phyloP scores from a whole-genome alignment of 2,329 filamentous ascomycete genomes.

The Penicillium decumbens region DNA sequence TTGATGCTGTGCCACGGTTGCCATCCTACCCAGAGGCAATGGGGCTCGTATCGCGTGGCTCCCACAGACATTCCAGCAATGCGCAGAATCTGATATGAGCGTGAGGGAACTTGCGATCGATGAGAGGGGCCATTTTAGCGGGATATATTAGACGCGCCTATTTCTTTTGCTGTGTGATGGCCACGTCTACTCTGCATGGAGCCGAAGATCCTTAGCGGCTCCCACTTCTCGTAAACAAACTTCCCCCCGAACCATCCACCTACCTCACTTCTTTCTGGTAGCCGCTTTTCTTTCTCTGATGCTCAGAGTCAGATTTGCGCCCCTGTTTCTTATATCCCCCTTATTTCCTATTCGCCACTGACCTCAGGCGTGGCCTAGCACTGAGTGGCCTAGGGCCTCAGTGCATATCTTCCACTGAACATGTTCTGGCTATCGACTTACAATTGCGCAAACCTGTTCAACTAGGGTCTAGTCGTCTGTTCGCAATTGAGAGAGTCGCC shows the following conservation, averaged over 20 bases:
- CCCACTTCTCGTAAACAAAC: constrained; percentile 25
- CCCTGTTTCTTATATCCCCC: neutral
- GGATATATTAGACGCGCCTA: constrained; percentile 2
- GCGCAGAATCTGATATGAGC: neutral
- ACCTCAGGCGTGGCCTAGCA: constrained; percentile 19
- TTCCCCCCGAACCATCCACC: constrained; percentile 11
- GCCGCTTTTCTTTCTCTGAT: constrained; percentile 5
- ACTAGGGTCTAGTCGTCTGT: constrained; percentile 8
- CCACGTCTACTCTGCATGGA: constrained; percentile 24
- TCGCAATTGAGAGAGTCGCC: neutral
- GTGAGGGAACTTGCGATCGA: neutral
- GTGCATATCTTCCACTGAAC: constrained; percentile 30
- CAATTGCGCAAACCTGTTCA: constrained; percentile 13
- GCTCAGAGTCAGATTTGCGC: constrained; percentile 1
- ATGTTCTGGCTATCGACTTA: constrained; percentile 27
- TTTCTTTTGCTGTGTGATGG: constrained; percentile 18
- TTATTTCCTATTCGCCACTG: neutral
- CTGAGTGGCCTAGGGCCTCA: constrained; percentile 31
- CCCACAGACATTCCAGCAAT: constrained; percentile 12
- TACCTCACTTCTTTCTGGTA: constrained; percentile 4
- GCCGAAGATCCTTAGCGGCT: constrained; percentile 25
- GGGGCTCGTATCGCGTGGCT: constrained; percentile 13
- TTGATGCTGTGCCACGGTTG: constrained; percentile 14
- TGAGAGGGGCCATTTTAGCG: neutral
- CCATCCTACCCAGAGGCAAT: constrained; percentile 5